Percentiles rank a stretch among this genome's conserved stretches.
Conservation (phyloP, 345 rosid species). For the Cardamine occulta region DNA sequence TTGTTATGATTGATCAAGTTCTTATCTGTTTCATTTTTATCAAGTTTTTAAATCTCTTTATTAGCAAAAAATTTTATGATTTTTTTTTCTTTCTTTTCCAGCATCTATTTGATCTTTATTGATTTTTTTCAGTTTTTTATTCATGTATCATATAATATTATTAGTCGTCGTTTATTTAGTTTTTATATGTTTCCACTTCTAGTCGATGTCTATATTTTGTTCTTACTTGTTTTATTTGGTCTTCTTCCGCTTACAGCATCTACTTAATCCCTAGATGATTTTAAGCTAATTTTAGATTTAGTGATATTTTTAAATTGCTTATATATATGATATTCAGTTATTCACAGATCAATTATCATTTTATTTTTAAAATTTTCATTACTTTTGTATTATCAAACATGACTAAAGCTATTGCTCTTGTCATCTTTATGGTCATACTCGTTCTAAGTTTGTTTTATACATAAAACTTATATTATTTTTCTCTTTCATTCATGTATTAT, state of each 20-base stretch:
- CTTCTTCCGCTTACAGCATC: neutral
- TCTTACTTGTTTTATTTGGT: neutral
- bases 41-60: neutral
- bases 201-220: neutral
- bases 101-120: neutral
- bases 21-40: neutral
- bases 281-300: too few relatives aligned
- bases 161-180: neutral
- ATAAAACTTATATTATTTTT: neutral
- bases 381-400: neutral
- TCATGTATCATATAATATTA: neutral
- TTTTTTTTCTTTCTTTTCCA: too few relatives aligned
- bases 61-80: neutral
- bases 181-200: neutral
- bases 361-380: neutral
- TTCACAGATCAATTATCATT: neutral
- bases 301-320: neutral
- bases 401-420: neutral
- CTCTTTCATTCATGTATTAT: neutral
- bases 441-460: constrained; percentile 22
- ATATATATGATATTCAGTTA: neutral
- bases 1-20: too few relatives aligned
- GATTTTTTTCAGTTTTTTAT: neutral
- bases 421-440: neutral
- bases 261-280: neutral